Percentiles rank a stretch among this genome's conserved stretches.
phyloP scores from a whole-genome alignment of 805 yeast species.

The Kluyveromyces wickerhamii region DNA sequence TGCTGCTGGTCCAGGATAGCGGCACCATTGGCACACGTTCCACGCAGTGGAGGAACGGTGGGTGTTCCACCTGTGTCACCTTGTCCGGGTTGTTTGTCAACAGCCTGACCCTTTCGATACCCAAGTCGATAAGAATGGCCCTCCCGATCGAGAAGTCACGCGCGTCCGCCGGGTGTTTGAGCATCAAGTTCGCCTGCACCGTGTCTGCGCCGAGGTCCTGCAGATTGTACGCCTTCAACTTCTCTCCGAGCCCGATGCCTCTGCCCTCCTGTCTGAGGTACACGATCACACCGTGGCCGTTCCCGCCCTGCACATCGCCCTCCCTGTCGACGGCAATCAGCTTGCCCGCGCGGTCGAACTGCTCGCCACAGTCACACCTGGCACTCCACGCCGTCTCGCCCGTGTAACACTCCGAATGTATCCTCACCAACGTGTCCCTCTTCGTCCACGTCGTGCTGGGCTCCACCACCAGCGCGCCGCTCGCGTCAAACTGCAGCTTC shows the following conservation, averaged over 20 bases:
- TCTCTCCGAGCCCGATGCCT: constrained; percentile 97
- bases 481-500: constrained; percentile 36
- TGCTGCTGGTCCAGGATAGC: constrained; percentile 64
- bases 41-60: constrained; percentile 60
- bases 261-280: constrained; percentile 97
- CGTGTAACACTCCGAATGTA: constrained; percentile 96
- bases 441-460: constrained; percentile 22
- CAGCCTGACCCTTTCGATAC: constrained; percentile 60
- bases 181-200: constrained; percentile 85
- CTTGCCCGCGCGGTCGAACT: constrained; percentile 95
- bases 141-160: constrained; percentile 91
- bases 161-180: constrained; percentile 98
- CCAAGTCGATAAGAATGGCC: constrained; percentile 80
- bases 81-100: constrained; percentile 96
- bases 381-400: constrained; percentile 99
- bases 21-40: constrained; percentile 98
- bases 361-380: constrained; percentile 98
- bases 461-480: constrained; percentile 25
- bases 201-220: constrained; percentile 99
- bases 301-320: constrained; percentile 39
- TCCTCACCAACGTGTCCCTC: constrained; percentile 58
- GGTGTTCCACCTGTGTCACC: constrained; percentile 89
- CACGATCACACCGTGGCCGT: constrained; percentile 89
- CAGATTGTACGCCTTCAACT: constrained; percentile 89
- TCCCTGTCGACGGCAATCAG: constrained; percentile 46